Base-by-base conservation (phyloP, 805 yeast genomes). In the Sporopachydermia quercuum region DNA sequence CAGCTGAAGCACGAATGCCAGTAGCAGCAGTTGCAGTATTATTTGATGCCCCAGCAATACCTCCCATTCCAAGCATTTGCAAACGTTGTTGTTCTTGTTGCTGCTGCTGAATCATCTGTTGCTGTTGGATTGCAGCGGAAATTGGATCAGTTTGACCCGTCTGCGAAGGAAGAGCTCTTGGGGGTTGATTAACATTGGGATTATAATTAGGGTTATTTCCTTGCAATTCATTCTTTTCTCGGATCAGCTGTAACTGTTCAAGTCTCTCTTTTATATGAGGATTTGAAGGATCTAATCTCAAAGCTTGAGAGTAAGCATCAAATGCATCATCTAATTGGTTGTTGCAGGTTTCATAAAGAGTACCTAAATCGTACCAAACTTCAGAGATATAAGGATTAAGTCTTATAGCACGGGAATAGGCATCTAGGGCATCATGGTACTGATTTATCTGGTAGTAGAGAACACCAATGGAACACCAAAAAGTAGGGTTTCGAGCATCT, bases 361-460 rank as follows among this genome's bases (percentile, higher is more conserved):
- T 91, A 43, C 98, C 98, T 54, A 91, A 70, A 61, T 91, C 98
- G 61, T 91, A 91, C 98, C 98, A 91, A 17, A 91, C 98, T 60
- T 91, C 98, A 44, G 91, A 76, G 48, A 91, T 81, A 64, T 87
- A 87, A 13, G 98, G 98, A 51, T 91, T 91, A 52, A 91, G 71
- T 50, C 96, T 71, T 44, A 91, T 91, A 6, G 98, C 98, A 41
- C 97, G 69, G 4, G 97, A 87, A 62, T 91, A 91, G 13, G 98
- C 98, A 57, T 91, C 97, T 47, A 91, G 66, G 2, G 98, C 98
- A 57, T 91, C 98, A 42, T 95, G 71, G 62, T 84, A 91, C 63
- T 91, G 98, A 42, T 91, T 76, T 44, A 91, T 89, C 61, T 91
- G 96, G 60, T 89, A 91, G 62, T 91, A 91, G 43, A 91, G 68